Conservation (phyloP, 164 flowering plant species). For the Saururus chinensis region DNA sequence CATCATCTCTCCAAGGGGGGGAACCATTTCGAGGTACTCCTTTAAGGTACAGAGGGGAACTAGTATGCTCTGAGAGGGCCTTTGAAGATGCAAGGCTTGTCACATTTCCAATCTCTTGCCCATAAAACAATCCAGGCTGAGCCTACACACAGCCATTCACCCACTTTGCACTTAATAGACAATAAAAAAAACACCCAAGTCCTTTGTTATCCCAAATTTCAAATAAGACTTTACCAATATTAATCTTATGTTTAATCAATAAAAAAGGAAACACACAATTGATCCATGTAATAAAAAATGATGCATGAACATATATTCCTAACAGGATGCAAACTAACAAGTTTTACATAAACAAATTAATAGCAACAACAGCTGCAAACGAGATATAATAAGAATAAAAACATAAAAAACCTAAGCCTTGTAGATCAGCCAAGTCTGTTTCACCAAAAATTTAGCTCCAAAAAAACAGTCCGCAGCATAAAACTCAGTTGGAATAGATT, state of each 20-base stretch:
- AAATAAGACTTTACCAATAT: not conserved
- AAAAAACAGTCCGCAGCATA: no score
- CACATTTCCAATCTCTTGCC: conserved; percentile 71
- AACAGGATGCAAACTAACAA: no score
- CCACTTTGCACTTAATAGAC: conserved; percentile 33
- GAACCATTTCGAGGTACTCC: conserved; percentile 81
- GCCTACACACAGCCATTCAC: conserved; percentile 97
- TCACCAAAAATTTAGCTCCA: no score
- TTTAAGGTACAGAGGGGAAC: conserved; percentile 42
- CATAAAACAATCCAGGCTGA: conserved; percentile 79
- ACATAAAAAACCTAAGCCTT: no score
- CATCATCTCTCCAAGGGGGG: conserved; percentile 95
- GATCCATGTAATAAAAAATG: no score
- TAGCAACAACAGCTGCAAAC: no score
- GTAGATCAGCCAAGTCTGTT: no score
- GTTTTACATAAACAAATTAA: no score
- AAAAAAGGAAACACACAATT: not conserved
- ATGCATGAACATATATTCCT: no score
- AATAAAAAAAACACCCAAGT: conserved; percentile 4
- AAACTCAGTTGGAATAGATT: no score
- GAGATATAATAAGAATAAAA: no score
- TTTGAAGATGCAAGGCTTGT: conserved; percentile 58
- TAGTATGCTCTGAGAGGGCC: conserved; percentile 48
- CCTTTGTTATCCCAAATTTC: not conserved
- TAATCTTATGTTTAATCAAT: not conserved